Evolutionary conservation across 139 green algal genomes (phyloP).

Genomic region (Klebsormidium nitens): DNA sequence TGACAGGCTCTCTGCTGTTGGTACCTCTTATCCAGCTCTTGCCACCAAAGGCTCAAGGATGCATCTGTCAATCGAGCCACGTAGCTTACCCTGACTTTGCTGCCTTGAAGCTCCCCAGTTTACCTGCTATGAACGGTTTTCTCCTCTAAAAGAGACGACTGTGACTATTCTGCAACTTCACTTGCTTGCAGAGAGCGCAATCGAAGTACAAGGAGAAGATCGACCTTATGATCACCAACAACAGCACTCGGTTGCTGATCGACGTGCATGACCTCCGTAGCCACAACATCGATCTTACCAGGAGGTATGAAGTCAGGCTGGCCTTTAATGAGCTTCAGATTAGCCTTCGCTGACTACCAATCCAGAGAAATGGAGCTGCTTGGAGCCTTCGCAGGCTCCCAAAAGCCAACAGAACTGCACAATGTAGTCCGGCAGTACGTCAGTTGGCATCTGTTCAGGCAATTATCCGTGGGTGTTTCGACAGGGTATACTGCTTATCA

Average conservation of each 20-base stretch:
- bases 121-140: too few relatives aligned
- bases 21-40: not conserved
- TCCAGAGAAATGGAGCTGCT: not conserved
- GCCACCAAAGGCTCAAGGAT: not conserved
- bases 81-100: not conserved
- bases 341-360: not conserved
- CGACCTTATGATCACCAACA: conserved; percentile 22
- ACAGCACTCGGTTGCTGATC: conserved; percentile 53
- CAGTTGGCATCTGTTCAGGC: not conserved
- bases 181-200: conserved; percentile 34
- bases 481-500: too few relatives aligned
- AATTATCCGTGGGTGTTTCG: not conserved
- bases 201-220: conserved; percentile 41
- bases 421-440: not conserved
- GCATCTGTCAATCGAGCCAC: not conserved
- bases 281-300: conserved; percentile 61
- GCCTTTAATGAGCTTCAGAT: not conserved
- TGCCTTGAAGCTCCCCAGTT: too few relatives aligned
- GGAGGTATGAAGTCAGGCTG: conserved; percentile 13
- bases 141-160: too few relatives aligned
- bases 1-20: not conserved
- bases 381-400: not conserved
- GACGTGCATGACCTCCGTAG: conserved; percentile 62
- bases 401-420: not conserved
- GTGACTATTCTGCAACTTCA: too few relatives aligned